These are phyloP conservation scores for Lachnum nothofagi DNA, from an alignment of 2,329 filamentous ascomycete genomes.

Conservation along the genomic window DNA sequence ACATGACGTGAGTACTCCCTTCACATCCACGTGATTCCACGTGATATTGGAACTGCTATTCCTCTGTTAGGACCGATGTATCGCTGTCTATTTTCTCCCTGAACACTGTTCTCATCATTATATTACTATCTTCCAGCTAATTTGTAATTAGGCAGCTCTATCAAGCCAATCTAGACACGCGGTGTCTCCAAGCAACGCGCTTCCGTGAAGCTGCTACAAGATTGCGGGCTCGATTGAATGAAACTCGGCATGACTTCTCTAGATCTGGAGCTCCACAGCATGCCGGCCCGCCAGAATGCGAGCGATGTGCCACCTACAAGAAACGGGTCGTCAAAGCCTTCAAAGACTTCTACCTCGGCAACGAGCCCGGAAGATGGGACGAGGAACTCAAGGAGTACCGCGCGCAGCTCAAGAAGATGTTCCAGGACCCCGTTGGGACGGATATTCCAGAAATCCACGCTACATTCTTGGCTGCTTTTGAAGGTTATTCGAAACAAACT, in stretches of 20 bases:
- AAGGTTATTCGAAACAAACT: constrained; percentile 23
- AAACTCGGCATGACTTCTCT: constrained; percentile 16
- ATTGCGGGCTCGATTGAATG: constrained; percentile 20
- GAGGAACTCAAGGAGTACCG: constrained; percentile 15
- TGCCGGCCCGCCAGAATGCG: constrained; percentile 22
- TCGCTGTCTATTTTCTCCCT: too few species aligned
- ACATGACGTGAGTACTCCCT: too few species aligned
- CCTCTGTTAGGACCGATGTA: too few species aligned
- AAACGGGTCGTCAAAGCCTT: constrained; percentile 25
- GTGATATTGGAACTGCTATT: constrained; percentile 1
- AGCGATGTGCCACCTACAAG: constrained; percentile 22
- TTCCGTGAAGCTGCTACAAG: constrained; percentile 21
- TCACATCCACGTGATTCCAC: constrained; percentile 16
- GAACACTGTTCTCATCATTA: too few species aligned
- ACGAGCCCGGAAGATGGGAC: constrained; percentile 24
- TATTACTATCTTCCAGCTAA: too few species aligned
- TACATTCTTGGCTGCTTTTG: constrained; percentile 19
- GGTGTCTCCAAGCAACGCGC: too few species aligned
- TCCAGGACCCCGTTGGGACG: constrained; percentile 17
- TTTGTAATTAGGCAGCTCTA: too few species aligned
- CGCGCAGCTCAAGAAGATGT: constrained; percentile 19
- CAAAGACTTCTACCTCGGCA: constrained; percentile 26
- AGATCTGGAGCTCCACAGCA: constrained; percentile 19
- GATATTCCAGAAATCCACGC: constrained; percentile 23
- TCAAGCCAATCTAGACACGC: too few species aligned